Percentiles rank a stretch among this genome's conserved stretches.
Evolutionary conservation across 192 early-diverging fungal genomes (phyloP).

Genomic region (Thamnidium elegans): DNA sequence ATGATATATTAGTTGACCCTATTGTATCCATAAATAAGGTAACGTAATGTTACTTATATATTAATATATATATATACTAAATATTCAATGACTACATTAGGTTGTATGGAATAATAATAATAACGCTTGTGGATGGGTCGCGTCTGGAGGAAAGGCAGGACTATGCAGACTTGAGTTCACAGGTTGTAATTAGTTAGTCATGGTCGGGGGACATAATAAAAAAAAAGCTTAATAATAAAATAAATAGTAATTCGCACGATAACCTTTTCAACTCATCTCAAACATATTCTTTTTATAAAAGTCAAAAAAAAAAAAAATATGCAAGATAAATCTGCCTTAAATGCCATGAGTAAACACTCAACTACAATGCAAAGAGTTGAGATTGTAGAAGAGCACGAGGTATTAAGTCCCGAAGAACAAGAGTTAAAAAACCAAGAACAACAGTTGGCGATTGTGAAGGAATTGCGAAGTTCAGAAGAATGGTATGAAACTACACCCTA

Average conservation of each 20-base stretch:
- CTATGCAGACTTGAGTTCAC: slow-evolving; percentile 32
- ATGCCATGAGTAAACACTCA: not conserved
- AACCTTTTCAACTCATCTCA: not conserved
- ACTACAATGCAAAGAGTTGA: not conserved
- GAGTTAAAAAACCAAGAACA: slow-evolving; percentile 13
- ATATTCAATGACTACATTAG: slow-evolving; percentile 7
- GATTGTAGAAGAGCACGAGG: slow-evolving; percentile 2
- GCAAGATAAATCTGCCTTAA: not conserved
- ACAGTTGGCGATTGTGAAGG: slow-evolving; percentile 4
- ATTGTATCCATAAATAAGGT: slow-evolving; percentile 15
- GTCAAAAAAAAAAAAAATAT: not conserved
- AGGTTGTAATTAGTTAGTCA: not conserved
- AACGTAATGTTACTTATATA: not conserved
- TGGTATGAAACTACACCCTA: slow-evolving; percentile 29
- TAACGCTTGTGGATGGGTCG: slow-evolving; percentile 22
- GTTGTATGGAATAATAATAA: slow-evolving; percentile 33
- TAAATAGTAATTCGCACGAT: not conserved
- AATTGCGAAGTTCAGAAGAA: slow-evolving; percentile 19
- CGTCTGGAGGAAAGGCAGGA: slow-evolving; percentile 33
- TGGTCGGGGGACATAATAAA: not conserved
- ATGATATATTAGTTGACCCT: not conserved
- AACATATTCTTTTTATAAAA: not conserved
- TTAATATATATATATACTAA: too few relatives aligned
- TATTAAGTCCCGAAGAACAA: slow-evolving; percentile 10
- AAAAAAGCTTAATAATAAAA: not conserved